Percentiles rank a stretch among this genome's conserved stretches.
Conservation (phyloP, 805 yeast species). For the Tetrapisispora taiwanensis region DNA sequence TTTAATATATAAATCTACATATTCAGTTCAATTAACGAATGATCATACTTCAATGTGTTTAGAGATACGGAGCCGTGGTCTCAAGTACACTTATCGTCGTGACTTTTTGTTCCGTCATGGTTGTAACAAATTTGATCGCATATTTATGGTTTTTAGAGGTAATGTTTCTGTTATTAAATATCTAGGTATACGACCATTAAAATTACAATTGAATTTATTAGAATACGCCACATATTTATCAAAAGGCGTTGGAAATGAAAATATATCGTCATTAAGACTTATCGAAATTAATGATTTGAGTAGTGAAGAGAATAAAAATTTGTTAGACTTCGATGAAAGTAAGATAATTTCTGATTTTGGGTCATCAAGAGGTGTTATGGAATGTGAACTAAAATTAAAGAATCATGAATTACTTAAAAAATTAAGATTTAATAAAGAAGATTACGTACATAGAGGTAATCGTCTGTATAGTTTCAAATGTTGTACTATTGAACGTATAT, state of each 20-base stretch:
- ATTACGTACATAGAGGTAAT: constrained; percentile 27
- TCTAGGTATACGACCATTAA: constrained; percentile 9
- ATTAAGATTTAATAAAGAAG: constrained; percentile 24
- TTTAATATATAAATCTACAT: constrained; percentile 10
- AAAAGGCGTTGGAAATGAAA: constrained; percentile 24
- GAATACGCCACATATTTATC: constrained; percentile 24
- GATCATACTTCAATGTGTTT: constrained; percentile 15
- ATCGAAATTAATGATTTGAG: constrained; percentile 7
- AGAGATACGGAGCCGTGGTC: constrained; percentile 16
- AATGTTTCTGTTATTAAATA: constrained; percentile 6
- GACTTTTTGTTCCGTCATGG: constrained; percentile 21
- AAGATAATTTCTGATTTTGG: neutral
- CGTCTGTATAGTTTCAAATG: constrained; percentile 24
- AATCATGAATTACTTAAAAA: constrained; percentile 16
- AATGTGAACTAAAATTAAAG: constrained; percentile 16
- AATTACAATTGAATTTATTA: constrained; percentile 20
- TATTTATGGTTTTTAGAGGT: constrained; percentile 12
- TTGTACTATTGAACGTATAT: constrained; percentile 22
- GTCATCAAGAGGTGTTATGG: constrained; percentile 5
- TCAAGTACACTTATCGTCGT: constrained; percentile 14
- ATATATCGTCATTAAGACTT: constrained; percentile 21
- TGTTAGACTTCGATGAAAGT: neutral
- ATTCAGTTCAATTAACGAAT: constrained; percentile 15
- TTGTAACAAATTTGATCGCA: constrained; percentile 17
- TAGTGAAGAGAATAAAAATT: neutral